A percentile compares a stretch with the other conserved stretches of the same genome.
phyloP scores from a whole-genome alignment of 2,329 filamentous ascomycete species.

The Harringtonia lauricola region DNA sequence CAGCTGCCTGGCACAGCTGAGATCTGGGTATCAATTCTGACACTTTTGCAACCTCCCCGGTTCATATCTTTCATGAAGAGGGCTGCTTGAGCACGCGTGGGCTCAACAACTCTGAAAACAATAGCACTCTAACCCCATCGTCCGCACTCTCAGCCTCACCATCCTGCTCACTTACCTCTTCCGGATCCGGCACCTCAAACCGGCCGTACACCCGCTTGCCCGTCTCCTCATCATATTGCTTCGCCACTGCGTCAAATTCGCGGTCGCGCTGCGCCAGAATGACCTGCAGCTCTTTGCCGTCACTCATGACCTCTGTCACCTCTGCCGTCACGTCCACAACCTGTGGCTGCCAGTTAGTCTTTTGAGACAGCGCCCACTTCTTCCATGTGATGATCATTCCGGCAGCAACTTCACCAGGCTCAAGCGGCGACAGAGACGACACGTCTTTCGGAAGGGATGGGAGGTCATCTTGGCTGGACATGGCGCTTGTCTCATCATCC shows the following conservation, averaged over 20 bases:
- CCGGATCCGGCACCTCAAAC: conserved; percentile 61
- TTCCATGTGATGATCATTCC: conserved; percentile 63
- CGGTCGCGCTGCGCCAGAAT: conserved; percentile 61
- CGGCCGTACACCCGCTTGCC: conserved; percentile 65
- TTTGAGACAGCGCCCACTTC: conserved; percentile 47
- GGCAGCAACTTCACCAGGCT: conserved; percentile 32
- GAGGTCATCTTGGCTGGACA: conserved; percentile 41
- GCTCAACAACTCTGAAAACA: conserved; percentile 54
- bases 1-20: too few relatives aligned
- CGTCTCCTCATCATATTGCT: conserved; percentile 51
- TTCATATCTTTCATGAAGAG: background rate
- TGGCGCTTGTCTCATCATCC: background rate
- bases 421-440: conserved; percentile 38
- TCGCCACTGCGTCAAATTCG: conserved; percentile 41
- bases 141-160: conserved; percentile 40
- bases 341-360: conserved; percentile 56
- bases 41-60: background rate
- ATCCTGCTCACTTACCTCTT: conserved; percentile 38
- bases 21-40: too few relatives aligned
- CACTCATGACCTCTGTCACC: conserved; percentile 43
- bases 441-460: conserved; percentile 49
- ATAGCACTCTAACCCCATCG: conserved; percentile 34
- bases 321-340: conserved; percentile 55
- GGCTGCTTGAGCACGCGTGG: conserved; percentile 49
- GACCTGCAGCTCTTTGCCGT: conserved; percentile 42